Evolutionary conservation across 192 early-diverging fungal species (phyloP).

Genomic region (Umbelopsis sp.): DNA sequence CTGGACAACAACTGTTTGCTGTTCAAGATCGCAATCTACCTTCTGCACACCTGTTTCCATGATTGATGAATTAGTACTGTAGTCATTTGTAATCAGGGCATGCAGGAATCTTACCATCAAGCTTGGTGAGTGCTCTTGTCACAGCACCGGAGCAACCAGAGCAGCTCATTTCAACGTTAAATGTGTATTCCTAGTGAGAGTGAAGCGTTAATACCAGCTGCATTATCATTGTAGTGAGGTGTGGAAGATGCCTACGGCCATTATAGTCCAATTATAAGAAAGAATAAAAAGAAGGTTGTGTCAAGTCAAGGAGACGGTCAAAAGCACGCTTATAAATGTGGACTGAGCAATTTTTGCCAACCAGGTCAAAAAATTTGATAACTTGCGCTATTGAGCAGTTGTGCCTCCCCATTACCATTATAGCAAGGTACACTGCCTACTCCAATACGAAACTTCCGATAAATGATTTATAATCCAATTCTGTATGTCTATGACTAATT

Average conservation of each 20-base stretch:
- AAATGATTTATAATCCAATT: too few relatives aligned
- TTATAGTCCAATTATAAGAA: neutral
- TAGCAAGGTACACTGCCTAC: too few relatives aligned
- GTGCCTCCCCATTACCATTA: too few relatives aligned
- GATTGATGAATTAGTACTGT: neutral
- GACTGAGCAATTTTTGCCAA: too few relatives aligned
- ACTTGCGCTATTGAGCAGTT: too few relatives aligned
- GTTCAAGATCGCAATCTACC: conserved; percentile 56
- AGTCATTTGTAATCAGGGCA: neutral
- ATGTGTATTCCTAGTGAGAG: conserved; percentile 57
- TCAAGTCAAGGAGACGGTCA: too few relatives aligned
- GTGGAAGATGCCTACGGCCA: neutral
- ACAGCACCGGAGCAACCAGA: conserved; percentile 78
- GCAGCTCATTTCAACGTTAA: conserved; percentile 82
- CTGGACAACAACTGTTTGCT: conserved; percentile 54
- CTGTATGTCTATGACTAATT: too few relatives aligned
- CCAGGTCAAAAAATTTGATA: too few relatives aligned
- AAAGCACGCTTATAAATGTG: too few relatives aligned
- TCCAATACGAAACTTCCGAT: too few relatives aligned
- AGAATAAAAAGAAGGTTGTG: too few relatives aligned
- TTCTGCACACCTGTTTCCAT: conserved; percentile 36
- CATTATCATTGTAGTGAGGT: neutral
- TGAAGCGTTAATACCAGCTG: too few relatives aligned
- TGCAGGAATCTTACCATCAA: conserved; percentile 42
- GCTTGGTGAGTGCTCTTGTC: conserved; percentile 62